Percentiles rank a stretch among this genome's conserved stretches.
These are phyloP conservation scores for Aspergillus wentii DNA, from an alignment of 495 filamentous ascomycete genomes.

Conservation along the genomic window DNA sequence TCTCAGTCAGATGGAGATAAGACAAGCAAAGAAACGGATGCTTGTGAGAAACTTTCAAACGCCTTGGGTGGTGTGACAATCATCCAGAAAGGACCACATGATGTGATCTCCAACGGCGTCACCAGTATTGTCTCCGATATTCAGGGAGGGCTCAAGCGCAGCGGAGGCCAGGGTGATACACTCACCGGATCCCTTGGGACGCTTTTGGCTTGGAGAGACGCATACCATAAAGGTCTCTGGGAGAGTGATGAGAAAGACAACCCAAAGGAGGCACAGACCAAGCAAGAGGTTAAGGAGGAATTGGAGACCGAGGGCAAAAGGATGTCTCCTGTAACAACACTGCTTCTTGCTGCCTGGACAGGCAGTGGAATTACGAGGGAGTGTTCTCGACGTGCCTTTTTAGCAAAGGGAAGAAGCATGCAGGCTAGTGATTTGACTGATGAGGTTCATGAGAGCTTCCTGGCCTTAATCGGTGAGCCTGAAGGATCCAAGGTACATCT, in stretches of 20 bases:
- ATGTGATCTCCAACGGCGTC: constrained; percentile 80
- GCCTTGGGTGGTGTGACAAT: constrained; percentile 86
- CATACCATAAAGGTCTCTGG: constrained; percentile 83
- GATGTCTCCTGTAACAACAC: constrained; percentile 55
- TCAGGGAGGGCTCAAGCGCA: constrained; percentile 79
- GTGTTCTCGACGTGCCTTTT: constrained; percentile 83
- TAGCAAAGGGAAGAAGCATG: constrained; percentile 79
- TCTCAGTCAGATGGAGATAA: constrained; percentile 32
- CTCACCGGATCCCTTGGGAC: constrained; percentile 87
- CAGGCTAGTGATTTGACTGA: constrained; percentile 95
- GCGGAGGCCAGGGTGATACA: constrained; percentile 93
- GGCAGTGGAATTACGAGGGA: constrained; percentile 86
- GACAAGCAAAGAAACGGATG: constrained; percentile 41
- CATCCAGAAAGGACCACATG: constrained; percentile 81
- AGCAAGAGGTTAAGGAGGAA: constrained; percentile 37
- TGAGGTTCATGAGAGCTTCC: constrained; percentile 78
- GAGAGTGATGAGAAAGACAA: constrained; percentile 51
- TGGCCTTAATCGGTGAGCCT: constrained; percentile 64
- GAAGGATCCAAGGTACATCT: constrained; percentile 40
- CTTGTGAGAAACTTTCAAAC: constrained; percentile 67
- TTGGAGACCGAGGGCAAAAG: constrained; percentile 38
- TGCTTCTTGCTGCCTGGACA: constrained; percentile 78
- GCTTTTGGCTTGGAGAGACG: constrained; percentile 78
- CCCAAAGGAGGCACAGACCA: constrained; percentile 29
- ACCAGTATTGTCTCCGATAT: constrained; percentile 68